phyloP scores from a whole-genome alignment of 441 rosid species.

The Hura crepitans region DNA sequence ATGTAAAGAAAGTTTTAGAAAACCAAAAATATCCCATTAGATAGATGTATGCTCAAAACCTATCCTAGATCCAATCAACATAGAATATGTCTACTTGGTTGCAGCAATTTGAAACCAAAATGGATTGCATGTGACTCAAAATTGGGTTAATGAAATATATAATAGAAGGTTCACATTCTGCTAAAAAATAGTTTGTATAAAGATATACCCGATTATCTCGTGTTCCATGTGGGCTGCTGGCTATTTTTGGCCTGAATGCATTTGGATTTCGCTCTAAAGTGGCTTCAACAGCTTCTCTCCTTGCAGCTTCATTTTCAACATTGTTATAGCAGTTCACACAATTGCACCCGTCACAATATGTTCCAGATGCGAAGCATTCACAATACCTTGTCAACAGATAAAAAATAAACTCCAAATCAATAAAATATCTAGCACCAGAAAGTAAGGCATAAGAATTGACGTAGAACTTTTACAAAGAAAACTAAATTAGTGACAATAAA shows the following conservation, averaged over 20 bases:
- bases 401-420: no score
- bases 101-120: no score
- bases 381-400: no score
- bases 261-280: conserved; percentile 75
- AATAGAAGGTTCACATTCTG: background rate
- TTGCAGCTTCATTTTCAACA: conserved; percentile 62
- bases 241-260: conserved; percentile 90
- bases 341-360: conserved; percentile 84
- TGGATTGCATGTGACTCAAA: no score
- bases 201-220: conserved; percentile 50
- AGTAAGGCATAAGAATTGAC: conserved; percentile 1
- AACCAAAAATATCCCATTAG: no score
- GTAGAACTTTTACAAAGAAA: conserved; percentile 1
- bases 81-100: no score
- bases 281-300: conserved; percentile 69
- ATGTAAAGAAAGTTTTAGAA: no score
- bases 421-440: no score
- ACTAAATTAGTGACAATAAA: background rate
- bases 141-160: no score
- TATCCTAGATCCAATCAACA: no score
- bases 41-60: no score
- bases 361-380: conserved; percentile 90
- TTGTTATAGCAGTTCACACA: conserved; percentile 75
- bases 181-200: no score
- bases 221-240: conserved; percentile 69